phyloP scores from a whole-genome alignment of 2,329 filamentous ascomycete species.

The Scedosporium apiospermum region DNA sequence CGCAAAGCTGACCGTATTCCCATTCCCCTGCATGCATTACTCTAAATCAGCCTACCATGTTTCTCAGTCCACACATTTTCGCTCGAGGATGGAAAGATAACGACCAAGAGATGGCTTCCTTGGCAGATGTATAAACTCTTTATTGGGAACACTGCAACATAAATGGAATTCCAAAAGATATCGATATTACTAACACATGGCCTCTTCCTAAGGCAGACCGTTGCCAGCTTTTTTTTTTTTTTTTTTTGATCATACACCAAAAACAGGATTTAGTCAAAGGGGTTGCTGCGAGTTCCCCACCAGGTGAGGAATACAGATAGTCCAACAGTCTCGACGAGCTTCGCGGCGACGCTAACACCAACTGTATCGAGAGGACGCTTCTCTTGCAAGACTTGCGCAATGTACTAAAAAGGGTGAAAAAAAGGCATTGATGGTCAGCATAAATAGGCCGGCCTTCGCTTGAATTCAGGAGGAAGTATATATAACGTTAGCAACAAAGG shows the following conservation, averaged over 20 bases:
- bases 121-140: background rate
- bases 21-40: no score
- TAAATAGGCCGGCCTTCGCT: background rate
- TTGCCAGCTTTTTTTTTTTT: no score
- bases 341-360: slow-evolving; percentile 72
- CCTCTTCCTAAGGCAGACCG: background rate
- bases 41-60: no score
- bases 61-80: no score
- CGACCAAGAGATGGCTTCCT: background rate
- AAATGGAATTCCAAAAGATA: background rate
- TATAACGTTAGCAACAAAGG: background rate
- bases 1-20: background rate
- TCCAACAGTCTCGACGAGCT: slow-evolving; percentile 87
- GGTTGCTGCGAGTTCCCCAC: slow-evolving; percentile 95
- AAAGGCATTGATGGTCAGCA: background rate
- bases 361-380: slow-evolving; percentile 87
- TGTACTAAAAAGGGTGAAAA: slow-evolving; percentile 52
- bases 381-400: slow-evolving; percentile 80
- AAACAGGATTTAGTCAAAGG: slow-evolving; percentile 58
- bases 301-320: slow-evolving; percentile 88
- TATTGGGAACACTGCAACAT: background rate
- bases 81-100: background rate
- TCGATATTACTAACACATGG: background rate
- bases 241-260: background rate
- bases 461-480: background rate